Percentiles rank a stretch among this genome's conserved stretches.
Evolutionary conservation across 495 filamentous ascomycete genomes (phyloP).

Genomic region (Ramalina intermedia): DNA sequence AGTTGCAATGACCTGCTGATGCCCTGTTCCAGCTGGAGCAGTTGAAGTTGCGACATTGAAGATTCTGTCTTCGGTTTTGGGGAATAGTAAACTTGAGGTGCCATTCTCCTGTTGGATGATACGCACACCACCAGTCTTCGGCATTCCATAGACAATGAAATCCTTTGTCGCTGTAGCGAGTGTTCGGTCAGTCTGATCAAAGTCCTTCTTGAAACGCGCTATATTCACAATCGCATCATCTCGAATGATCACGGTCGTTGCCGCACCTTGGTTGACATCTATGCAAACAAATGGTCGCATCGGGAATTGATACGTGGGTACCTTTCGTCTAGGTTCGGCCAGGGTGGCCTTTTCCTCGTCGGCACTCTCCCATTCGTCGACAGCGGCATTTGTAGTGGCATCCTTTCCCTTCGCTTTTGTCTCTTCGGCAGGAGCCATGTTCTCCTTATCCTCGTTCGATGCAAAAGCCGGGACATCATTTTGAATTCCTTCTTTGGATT

Average conservation of each 20-base stretch:
- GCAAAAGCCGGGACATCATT: conserved; percentile 30
- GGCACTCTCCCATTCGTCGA: conserved; percentile 55
- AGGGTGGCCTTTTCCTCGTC: conserved; percentile 58
- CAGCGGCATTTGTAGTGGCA: conserved; percentile 40
- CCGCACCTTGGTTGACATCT: conserved; percentile 22
- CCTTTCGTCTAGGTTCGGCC: conserved; percentile 41
- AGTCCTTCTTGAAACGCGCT: conserved; percentile 87
- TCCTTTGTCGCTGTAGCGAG: conserved; percentile 77
- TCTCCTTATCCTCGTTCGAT: conserved; percentile 35
- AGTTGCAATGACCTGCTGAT: conserved; percentile 74
- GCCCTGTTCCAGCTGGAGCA: conserved; percentile 34
- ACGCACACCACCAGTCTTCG: conserved; percentile 77
- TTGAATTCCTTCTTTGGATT: conserved; percentile 29
- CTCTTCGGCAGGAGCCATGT: conserved; percentile 34
- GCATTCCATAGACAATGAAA: conserved; percentile 86
- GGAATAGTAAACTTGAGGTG: conserved; percentile 76
- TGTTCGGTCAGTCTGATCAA: conserved; percentile 91
- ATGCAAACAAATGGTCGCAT: conserved; percentile 92
- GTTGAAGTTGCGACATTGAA: conserved; percentile 82
- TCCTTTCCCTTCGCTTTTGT: conserved; percentile 34
- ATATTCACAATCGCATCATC: conserved; percentile 67
- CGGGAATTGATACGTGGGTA: conserved; percentile 86
- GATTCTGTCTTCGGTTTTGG: conserved; percentile 71
- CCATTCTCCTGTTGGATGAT: conserved; percentile 92
- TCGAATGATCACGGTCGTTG: conserved; percentile 20